Percentiles rank a stretch among this genome's conserved stretches.
Conservation (phyloP, 2,329 filamentous ascomycete species). For the Cladophialophora chaetospira region DNA sequence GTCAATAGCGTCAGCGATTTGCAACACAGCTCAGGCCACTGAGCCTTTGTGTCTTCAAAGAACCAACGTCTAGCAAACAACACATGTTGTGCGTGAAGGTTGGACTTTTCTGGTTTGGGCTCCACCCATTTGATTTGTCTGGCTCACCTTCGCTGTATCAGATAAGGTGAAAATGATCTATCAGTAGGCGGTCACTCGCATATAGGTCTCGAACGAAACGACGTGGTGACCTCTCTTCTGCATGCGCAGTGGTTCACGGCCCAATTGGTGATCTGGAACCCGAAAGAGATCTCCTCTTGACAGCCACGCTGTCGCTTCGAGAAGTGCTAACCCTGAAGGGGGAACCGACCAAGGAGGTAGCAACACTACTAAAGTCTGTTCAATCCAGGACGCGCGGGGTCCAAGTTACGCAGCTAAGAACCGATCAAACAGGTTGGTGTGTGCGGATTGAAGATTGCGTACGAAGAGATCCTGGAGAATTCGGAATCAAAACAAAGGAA, state of each 20-base stretch:
- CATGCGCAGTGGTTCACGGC: background rate
- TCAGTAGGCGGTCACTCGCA: constrained; percentile 1
- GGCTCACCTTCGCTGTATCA: too few relatives aligned
- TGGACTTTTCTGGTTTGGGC: background rate
- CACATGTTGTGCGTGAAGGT: background rate
- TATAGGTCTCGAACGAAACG: background rate
- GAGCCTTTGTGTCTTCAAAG: background rate
- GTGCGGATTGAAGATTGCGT: too few relatives aligned
- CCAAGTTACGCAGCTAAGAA: too few relatives aligned
- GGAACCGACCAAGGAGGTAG: too few relatives aligned
- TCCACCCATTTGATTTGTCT: too few relatives aligned
- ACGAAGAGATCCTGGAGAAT: too few relatives aligned
- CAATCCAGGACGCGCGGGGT: too few relatives aligned
- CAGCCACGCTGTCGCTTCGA: background rate
- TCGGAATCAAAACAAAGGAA: too few relatives aligned
- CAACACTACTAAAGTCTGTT: too few relatives aligned
- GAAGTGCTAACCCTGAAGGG: background rate
- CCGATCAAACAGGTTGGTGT: too few relatives aligned
- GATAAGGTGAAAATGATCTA: background rate
- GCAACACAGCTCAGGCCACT: background rate
- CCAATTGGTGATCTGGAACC: background rate
- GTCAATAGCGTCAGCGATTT: background rate
- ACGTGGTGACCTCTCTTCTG: background rate
- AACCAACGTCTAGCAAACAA: background rate
- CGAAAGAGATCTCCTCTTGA: constrained; percentile 2